Evolutionary conservation across 768 basidiomycete species (phyloP).

Genomic region (Russula dissimulans): DNA sequence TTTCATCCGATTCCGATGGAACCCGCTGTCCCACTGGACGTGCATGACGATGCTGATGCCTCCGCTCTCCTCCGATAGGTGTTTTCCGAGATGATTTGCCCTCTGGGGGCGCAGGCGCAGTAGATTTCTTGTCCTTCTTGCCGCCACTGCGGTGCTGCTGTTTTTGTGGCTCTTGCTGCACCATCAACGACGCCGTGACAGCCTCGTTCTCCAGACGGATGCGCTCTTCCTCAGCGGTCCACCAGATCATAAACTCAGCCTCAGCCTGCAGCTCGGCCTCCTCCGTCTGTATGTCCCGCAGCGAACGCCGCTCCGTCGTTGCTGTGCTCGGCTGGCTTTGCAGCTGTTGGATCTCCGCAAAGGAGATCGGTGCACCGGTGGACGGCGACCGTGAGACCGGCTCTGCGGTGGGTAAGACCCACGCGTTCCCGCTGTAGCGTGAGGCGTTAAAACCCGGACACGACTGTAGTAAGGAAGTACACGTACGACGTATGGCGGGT

Average conservation of each 20-base stretch:
- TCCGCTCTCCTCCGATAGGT: neutral
- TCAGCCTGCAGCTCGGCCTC: slow-evolving; percentile 41
- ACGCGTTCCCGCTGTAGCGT: slow-evolving; percentile 41
- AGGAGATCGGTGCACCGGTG: slow-evolving; percentile 38
- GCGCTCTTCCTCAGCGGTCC: slow-evolving; percentile 74
- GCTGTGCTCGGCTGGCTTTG: slow-evolving; percentile 39
- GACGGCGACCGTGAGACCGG: slow-evolving; percentile 30
- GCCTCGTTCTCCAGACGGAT: slow-evolving; percentile 40
- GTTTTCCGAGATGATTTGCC: neutral
- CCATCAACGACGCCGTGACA: neutral
- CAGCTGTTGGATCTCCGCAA: slow-evolving; percentile 76
- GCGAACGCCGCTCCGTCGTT: slow-evolving; percentile 37
- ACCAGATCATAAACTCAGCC: slow-evolving; percentile 77
- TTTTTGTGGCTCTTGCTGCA: neutral
- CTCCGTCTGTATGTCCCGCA: slow-evolving; percentile 82
- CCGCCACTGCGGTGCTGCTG: neutral
- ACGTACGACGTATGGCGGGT: slow-evolving; percentile 46
- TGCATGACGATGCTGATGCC: neutral
- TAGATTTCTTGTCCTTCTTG: neutral
- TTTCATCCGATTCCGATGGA: neutral
- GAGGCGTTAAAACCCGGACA: neutral
- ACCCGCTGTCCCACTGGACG: neutral
- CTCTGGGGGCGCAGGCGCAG: neutral
- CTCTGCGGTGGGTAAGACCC: slow-evolving; percentile 50
- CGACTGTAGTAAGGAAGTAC: neutral